A percentile compares a stretch with the other conserved stretches of the same genome.
These are phyloP conservation scores for Pythium sukuiense DNA, from an alignment of 352 stramenopile species.

Conservation along the genomic window DNA sequence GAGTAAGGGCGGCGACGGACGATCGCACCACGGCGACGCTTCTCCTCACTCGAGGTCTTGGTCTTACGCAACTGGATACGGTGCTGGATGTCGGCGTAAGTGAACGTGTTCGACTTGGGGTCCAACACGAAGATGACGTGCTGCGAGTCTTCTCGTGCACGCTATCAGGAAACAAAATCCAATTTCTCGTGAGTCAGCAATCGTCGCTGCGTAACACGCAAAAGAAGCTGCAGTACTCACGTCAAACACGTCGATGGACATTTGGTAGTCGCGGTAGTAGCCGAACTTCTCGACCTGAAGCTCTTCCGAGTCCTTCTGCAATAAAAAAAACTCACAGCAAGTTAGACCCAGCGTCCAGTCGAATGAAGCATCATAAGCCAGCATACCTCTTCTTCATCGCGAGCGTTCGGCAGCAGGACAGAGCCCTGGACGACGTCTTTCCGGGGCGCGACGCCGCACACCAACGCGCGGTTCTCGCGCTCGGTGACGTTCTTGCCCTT, in stretches of 20 bases:
- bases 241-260: slow-evolving; percentile 64
- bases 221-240: slow-evolving; percentile 36
- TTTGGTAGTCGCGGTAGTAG: slow-evolving; percentile 81
- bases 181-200: neutral
- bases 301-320: slow-evolving; percentile 50
- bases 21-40: slow-evolving; percentile 73
- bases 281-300: slow-evolving; percentile 67
- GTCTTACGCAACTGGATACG: slow-evolving; percentile 84
- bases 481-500: slow-evolving; percentile 73
- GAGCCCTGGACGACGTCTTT: slow-evolving; percentile 73
- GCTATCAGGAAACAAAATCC: slow-evolving; percentile 4
- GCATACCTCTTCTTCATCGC: slow-evolving; percentile 53
- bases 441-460: slow-evolving; percentile 65
- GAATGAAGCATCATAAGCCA: neutral
- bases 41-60: slow-evolving; percentile 75
- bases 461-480: slow-evolving; percentile 64
- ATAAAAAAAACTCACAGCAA: too few species aligned
- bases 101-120: slow-evolving; percentile 71
- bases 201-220: too few species aligned
- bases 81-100: slow-evolving; percentile 73
- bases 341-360: too few species aligned
- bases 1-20: slow-evolving; percentile 77
- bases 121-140: slow-evolving; percentile 82
- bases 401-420: slow-evolving; percentile 63
- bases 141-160: slow-evolving; percentile 50